Percentiles rank a stretch among this genome's conserved stretches.
These are phyloP conservation scores for Sporopachydermia quercuum DNA, from an alignment of 805 yeast species.

Conservation along the genomic window DNA sequence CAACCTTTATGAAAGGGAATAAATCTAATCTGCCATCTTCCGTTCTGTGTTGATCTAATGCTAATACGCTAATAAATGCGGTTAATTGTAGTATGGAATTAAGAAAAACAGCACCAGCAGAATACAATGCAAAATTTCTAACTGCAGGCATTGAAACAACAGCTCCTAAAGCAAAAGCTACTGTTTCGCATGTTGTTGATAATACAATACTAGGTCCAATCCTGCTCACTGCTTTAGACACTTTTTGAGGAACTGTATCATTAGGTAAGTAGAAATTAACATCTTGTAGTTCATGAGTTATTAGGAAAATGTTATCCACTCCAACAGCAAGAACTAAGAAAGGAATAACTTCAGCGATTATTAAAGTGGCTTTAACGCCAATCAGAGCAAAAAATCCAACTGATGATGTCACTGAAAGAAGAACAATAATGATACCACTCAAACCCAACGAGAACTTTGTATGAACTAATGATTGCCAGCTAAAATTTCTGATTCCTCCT, in stretches of 20 bases:
- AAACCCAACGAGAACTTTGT: conserved; percentile 69
- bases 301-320: conserved; percentile 83
- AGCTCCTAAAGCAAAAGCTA: conserved; percentile 67
- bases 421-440: conserved; percentile 71
- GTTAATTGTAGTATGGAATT: conserved; percentile 74
- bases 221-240: conserved; percentile 48
- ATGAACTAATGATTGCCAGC: conserved; percentile 15
- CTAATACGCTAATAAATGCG: conserved; percentile 56
- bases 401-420: conserved; percentile 66
- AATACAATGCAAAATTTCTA: conserved; percentile 78
- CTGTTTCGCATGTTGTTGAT: conserved; percentile 64
- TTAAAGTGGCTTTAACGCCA: conserved; percentile 78
- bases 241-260: conserved; percentile 38
- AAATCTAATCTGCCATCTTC: conserved; percentile 47
- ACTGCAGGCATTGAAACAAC: conserved; percentile 93
- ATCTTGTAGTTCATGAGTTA: conserved; percentile 61
- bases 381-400: conserved; percentile 65
- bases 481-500: conserved; percentile 32
- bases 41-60: conserved; percentile 48
- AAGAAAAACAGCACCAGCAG: conserved; percentile 71
- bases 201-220: conserved; percentile 81
- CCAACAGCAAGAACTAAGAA: conserved; percentile 88
- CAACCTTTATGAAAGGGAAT: conserved; percentile 35
- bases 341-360: conserved; percentile 94
- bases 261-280: conserved; percentile 32